Percentiles rank a stretch among this genome's conserved stretches.
Conservation (phyloP, 208 protist genomes). For the Leishmania lainsoni region DNA sequence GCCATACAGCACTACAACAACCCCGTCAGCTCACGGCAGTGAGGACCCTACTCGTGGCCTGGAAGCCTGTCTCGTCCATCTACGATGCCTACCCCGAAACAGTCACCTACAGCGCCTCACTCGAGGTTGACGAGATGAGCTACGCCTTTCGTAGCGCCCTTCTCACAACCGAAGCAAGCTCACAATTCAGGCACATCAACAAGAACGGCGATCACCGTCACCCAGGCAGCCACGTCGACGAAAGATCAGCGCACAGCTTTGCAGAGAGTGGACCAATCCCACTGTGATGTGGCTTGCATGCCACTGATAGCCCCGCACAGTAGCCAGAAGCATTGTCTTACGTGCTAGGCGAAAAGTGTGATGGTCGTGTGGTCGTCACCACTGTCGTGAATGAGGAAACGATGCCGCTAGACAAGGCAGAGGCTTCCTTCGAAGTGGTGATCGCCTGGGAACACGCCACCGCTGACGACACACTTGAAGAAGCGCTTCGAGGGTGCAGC, state of each 20-base stretch:
- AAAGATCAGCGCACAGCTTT: not conserved
- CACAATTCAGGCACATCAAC: not conserved
- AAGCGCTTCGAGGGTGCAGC: conserved; percentile 26
- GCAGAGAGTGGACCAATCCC: not conserved
- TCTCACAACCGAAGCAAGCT: not conserved
- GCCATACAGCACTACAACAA: not conserved
- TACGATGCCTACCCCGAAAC: too few species aligned
- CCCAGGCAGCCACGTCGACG: not conserved
- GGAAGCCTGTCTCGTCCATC: too few species aligned
- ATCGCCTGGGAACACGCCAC: conserved; percentile 13
- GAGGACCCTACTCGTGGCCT: too few species aligned
- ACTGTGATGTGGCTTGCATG: not conserved
- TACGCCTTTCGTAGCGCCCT: not conserved
- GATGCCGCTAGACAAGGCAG: conserved; percentile 12
- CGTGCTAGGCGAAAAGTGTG: conserved; percentile 2
- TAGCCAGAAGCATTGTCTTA: conserved; percentile 30
- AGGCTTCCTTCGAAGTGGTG: conserved; percentile 18
- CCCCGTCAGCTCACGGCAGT: too few species aligned
- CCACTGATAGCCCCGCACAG: not conserved
- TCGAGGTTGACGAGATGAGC: not conserved
- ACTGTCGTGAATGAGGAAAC: conserved; percentile 24
- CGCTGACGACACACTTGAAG: conserved; percentile 15
- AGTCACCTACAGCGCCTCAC: not conserved
- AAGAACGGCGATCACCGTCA: not conserved
- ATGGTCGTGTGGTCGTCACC: conserved; percentile 25